Evolutionary conservation across 805 yeast species (phyloP).

Genomic region (Yamadazyma ubonensis): DNA sequence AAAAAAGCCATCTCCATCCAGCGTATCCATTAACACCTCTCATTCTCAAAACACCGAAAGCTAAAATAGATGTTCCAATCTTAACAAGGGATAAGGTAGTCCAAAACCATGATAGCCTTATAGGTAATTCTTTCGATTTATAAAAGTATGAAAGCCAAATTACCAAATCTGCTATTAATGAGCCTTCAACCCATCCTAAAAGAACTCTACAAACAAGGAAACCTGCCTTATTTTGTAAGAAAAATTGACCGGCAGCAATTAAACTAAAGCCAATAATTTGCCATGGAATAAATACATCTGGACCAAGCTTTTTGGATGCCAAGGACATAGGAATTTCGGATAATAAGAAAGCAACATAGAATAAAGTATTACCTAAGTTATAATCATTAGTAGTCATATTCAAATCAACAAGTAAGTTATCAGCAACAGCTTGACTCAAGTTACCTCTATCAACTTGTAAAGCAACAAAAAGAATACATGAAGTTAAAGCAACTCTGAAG

Average conservation of each 20-base stretch:
- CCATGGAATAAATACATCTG: constrained; percentile 60
- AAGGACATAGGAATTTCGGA: constrained; percentile 60
- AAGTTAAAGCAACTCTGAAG: constrained; percentile 21
- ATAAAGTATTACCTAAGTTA: constrained; percentile 40
- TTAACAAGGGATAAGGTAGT: constrained; percentile 24
- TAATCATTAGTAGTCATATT: constrained; percentile 36
- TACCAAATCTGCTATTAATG: constrained; percentile 50
- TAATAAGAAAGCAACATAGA: constrained; percentile 39
- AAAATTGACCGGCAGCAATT: constrained; percentile 26
- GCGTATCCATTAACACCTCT: constrained; percentile 20
- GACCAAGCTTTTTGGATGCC: constrained; percentile 58
- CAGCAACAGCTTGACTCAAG: constrained; percentile 22
- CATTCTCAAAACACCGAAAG: constrained; percentile 22
- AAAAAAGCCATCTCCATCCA: constrained; percentile 64
- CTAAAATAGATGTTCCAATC: constrained; percentile 22
- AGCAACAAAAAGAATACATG: constrained; percentile 24
- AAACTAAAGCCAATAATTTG: constrained; percentile 29
- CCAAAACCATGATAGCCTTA: constrained; percentile 51
- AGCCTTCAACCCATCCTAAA: constrained; percentile 31
- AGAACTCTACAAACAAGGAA: constrained; percentile 27
- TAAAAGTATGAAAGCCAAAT: constrained; percentile 67
- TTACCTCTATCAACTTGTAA: constrained; percentile 26
- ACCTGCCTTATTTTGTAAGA: constrained; percentile 21
- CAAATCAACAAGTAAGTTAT: constrained; percentile 31
- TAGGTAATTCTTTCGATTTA: constrained; percentile 54